Conservation (phyloP, 257 asterid genomes). For the Voacanga thouarsii region DNA sequence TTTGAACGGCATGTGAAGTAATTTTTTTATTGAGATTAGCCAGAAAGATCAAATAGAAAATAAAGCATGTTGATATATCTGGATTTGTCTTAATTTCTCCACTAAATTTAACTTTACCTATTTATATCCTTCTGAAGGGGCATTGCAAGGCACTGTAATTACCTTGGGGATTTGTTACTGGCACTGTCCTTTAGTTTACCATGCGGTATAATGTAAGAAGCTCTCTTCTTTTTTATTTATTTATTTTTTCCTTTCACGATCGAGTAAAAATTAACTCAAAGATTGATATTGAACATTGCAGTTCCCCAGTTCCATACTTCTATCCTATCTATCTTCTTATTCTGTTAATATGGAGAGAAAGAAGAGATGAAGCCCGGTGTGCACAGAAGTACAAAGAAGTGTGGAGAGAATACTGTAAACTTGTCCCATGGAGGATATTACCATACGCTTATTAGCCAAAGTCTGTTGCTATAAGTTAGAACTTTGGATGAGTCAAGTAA, state of each 20-base stretch:
- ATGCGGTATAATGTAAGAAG: conserved; percentile 79
- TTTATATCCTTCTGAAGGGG: conserved; percentile 53
- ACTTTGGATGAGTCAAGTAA: neutral
- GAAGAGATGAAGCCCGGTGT: conserved; percentile 95
- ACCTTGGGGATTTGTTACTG: conserved; percentile 88
- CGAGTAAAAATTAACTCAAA: neutral
- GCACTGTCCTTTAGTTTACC: conserved; percentile 95
- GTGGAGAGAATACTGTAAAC: conserved; percentile 77
- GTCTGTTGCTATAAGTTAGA: neutral
- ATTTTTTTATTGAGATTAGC: neutral
- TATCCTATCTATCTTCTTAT: conserved; percentile 89
- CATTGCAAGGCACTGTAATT: conserved; percentile 91
- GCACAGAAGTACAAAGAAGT: conserved; percentile 87
- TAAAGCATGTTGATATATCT: neutral
- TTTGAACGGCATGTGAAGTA: neutral
- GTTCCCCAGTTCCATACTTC: conserved; percentile 86
- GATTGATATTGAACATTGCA: conserved; percentile 31
- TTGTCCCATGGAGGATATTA: conserved; percentile 90
- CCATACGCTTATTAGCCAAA: conserved; percentile 60
- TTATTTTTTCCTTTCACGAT: neutral
- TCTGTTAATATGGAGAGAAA: conserved; percentile 91
- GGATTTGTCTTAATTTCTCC: neutral
- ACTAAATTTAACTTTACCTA: neutral
- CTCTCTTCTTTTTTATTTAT: neutral
- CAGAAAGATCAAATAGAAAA: neutral